These are phyloP conservation scores for Volvox carteri DNA, from an alignment of 163 green algal genomes.

Conservation along the genomic window DNA sequence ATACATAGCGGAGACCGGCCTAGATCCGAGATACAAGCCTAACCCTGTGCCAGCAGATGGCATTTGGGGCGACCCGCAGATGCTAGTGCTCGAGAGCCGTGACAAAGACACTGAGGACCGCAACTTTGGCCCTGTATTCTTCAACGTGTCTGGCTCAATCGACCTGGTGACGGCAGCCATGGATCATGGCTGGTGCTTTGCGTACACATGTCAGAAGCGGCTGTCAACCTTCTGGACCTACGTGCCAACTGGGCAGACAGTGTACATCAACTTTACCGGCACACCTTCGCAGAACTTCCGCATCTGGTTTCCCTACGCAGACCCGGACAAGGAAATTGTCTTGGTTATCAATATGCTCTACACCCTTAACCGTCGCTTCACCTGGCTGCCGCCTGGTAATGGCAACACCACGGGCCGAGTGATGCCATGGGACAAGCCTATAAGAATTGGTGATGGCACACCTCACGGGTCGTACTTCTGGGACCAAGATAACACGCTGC, in stretches of 20 bases:
- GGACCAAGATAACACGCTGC: constrained; percentile 62
- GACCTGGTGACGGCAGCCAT: constrained; percentile 64
- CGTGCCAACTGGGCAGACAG: constrained; percentile 49
- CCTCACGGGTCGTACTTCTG: constrained; percentile 70
- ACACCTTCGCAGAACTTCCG: constrained; percentile 64
- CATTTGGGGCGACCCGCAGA: constrained; percentile 70
- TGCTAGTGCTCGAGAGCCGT: constrained; percentile 67
- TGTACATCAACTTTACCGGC: constrained; percentile 71
- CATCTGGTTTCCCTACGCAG: constrained; percentile 67
- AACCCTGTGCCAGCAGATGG: constrained; percentile 34
- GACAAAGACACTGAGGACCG: constrained; percentile 74
- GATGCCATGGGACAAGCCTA: not conserved
- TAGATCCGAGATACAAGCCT: constrained; percentile 31
- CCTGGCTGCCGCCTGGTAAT: constrained; percentile 42
- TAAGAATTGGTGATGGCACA: constrained; percentile 61
- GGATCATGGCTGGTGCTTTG: constrained; percentile 77
- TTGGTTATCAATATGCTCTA: constrained; percentile 63
- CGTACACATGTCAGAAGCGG: constrained; percentile 78
- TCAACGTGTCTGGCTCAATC: constrained; percentile 62
- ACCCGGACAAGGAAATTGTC: constrained; percentile 53
- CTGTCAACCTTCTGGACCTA: constrained; percentile 76
- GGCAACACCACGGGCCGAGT: constrained; percentile 33
- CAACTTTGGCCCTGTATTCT: constrained; percentile 71
- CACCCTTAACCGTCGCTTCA: constrained; percentile 60
- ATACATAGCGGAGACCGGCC: constrained; percentile 28